These are phyloP conservation scores for Hydrangea macrophylla DNA, from an alignment of 148 eudicot species.

Conservation along the genomic window DNA sequence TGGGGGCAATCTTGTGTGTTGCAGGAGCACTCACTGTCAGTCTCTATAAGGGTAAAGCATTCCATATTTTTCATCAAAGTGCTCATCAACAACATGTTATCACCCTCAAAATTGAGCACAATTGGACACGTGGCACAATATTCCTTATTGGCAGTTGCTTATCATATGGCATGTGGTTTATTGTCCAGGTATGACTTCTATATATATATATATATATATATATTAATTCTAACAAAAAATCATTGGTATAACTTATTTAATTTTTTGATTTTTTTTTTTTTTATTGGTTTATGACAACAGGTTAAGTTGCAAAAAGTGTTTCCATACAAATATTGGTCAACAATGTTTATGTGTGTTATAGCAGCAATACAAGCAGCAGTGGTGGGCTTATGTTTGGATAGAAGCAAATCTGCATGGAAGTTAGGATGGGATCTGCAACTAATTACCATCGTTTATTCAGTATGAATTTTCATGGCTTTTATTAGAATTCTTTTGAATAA, in stretches of 20 bases:
- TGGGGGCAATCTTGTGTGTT: constrained; percentile 43
- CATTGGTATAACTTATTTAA: too few species aligned
- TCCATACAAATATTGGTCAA: constrained; percentile 50
- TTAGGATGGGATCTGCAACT: constrained; percentile 56
- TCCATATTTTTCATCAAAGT: constrained; percentile 15
- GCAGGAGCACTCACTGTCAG: constrained; percentile 48
- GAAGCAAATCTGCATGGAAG: constrained; percentile 33
- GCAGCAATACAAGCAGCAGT: constrained; percentile 49
- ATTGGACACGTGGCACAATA: constrained; percentile 46
- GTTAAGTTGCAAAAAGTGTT: constrained; percentile 45
- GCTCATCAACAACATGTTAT: background rate
- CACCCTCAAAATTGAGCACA: background rate
- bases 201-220: background rate
- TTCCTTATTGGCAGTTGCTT: constrained; percentile 33
- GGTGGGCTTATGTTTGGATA: constrained; percentile 45
- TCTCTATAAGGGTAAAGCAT: constrained; percentile 45
- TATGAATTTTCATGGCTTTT: constrained; percentile 12
- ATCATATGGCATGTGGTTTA: constrained; percentile 53
- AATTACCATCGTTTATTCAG: constrained; percentile 52
- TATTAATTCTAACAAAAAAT: background rate
- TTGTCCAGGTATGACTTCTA: constrained; percentile 43
- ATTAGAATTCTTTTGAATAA: too few species aligned
- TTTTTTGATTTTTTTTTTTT: background rate
- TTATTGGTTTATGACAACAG: constrained; percentile 7
- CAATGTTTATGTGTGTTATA: constrained; percentile 41